Evolutionary conservation across 495 filamentous ascomycete genomes (phyloP), one percentile per base, ranked within the genome.

Genomic region (Xylaria grammica): DNA sequence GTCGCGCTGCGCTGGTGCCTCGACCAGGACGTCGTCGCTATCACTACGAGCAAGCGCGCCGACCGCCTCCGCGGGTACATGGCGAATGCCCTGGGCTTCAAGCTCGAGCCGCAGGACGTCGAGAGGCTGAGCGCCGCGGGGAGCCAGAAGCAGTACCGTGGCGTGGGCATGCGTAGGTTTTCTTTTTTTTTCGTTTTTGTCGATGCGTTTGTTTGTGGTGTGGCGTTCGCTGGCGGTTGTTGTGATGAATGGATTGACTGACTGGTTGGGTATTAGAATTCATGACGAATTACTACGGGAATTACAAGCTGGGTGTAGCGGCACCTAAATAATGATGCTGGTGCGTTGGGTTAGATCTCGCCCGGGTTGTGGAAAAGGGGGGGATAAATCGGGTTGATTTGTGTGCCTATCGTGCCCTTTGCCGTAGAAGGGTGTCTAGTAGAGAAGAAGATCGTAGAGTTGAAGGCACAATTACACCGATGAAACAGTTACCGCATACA

Each of bases 1-100:
- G 81, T 96, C 54, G 79, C 82, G 20, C 68, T 96, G 64, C 76
- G 93, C 58, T 97, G 92, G 93, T 84, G 82, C 30, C 76, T 96
- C 36, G 91, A 96, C 66, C 90, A 92, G 71, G 91, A 87, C 45
- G 74, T 90, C 54, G 85, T 94, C 4, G 79, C 85, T 0, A 76
- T 96, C 65, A 96, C 92, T 0, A 96, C 93, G 7, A 93, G 87
- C 73, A 76, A 78, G 50, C 96, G 85, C 65, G 88, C 93, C 75
- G 76, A 88, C 61, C 77, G 92, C 50, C 67, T 97, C 69, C 83
- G 78, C 62, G 82, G 83, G 56, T 94, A 90, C 69, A 68, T 93
- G 68, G 70, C 77, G 15, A 80, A 76, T 19, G 66, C 90, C 56
- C 85, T 82, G 9, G 51, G 57, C 20, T 95, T 96, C 75, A 87